phyloP scores from a whole-genome alignment of 2,329 filamentous ascomycete genomes.

The Rhinocladiella mackenziei region DNA sequence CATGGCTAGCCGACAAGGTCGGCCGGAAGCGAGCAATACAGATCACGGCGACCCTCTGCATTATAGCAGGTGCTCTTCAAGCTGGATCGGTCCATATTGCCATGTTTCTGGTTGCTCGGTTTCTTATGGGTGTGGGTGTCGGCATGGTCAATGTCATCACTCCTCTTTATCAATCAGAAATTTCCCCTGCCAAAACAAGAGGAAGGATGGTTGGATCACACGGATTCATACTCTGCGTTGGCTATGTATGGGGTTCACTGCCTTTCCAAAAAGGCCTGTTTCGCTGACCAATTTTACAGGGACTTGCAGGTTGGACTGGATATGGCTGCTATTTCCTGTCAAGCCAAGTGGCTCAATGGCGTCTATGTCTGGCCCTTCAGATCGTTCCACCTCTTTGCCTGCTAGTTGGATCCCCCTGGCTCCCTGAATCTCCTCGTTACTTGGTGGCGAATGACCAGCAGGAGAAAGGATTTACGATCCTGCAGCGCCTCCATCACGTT shows the following conservation, averaged over 20 bases:
- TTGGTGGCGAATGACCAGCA: slow-evolving; percentile 4
- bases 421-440: slow-evolving; percentile 14
- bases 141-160: slow-evolving; percentile 19
- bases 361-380: slow-evolving; percentile 11
- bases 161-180: slow-evolving; percentile 17
- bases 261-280: neutral
- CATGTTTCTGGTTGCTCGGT: slow-evolving; percentile 26
- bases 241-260: slow-evolving; percentile 9
- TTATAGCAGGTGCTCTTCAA: slow-evolving; percentile 19
- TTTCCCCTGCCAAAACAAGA: slow-evolving; percentile 28
- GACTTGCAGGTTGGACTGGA: slow-evolving; percentile 19
- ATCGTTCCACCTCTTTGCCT: slow-evolving; percentile 10
- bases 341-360: slow-evolving; percentile 21
- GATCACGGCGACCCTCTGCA: slow-evolving; percentile 17
- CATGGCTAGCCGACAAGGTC: slow-evolving; percentile 16
- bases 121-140: slow-evolving; percentile 19
- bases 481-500: slow-evolving; percentile 43
- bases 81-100: slow-evolving; percentile 24
- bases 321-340: slow-evolving; percentile 16
- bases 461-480: slow-evolving; percentile 14
- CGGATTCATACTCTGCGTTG: slow-evolving; percentile 17
- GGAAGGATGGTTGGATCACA: slow-evolving; percentile 34
- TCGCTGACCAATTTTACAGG: slow-evolving; percentile 4
- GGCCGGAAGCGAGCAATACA: slow-evolving; percentile 20
- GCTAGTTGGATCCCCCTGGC: slow-evolving; percentile 8